Evolutionary conservation across 441 rosid genomes (phyloP), one percentile per base, ranked within the genome.

Genomic region (Corymbia citriodora): DNA sequence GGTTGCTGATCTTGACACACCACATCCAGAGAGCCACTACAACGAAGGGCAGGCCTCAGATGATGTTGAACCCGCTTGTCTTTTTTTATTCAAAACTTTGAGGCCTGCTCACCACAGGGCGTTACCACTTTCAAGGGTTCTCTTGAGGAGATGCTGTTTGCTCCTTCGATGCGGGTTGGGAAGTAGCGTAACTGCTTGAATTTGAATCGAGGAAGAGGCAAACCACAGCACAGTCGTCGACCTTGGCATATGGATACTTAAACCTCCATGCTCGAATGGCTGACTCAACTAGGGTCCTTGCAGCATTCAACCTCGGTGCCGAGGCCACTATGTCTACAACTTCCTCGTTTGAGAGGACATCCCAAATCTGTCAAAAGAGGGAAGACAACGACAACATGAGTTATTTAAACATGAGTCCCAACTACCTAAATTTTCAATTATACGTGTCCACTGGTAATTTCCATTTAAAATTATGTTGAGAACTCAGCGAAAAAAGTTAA

Each of bases 211-310:
- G 90, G 90, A 91, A 91, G 74, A 91, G 92, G 88, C 92, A 91
- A 52, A 91, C 90, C 65, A 90, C 92, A 0, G 92, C 92, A 70
- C 92, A 91, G 55, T 91, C 92, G 16, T 91, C 92, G 10, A 91
- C 91, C 89, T 90, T 90, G 61, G 91, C 86, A 27, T 72, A 81
- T 25, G 92, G 92, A 70, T 91, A 90, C 87, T 90, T 91, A 29
- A 50, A 19, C 88, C 89, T 90, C 92, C 92, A 91, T 16, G 92
- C 90, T 88, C 49, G 59, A 36, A 88, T 87, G 10, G 92, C 92
- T 12, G 87, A 48, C 89, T 91, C 91, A 15, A 91, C 92, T 53
- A 91, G 89, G 61, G 63, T 18, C 82, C 90, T 85, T 54, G 92
- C 92, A 52, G 92, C 91, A 4, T 21, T 53, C 2, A 89, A 82